Conservation (phyloP, 148 eudicot genomes). For the Chenopodium suecicum region DNA sequence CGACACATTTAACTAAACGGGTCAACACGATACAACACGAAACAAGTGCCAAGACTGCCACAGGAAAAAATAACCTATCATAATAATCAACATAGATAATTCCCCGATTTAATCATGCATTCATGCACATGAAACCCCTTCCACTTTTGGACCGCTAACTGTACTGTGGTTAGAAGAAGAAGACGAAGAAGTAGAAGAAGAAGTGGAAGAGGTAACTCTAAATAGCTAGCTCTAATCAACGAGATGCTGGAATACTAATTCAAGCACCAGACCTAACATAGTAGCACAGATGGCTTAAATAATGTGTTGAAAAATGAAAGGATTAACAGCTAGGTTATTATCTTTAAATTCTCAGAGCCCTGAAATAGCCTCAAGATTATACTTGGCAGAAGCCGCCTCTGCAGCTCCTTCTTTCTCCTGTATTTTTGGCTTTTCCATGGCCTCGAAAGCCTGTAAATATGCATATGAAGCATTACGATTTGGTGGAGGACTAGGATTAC, state of each 20-base stretch:
- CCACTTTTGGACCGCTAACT: too few relatives aligned
- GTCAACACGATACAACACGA: too few relatives aligned
- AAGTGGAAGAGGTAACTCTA: too few relatives aligned
- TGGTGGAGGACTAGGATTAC: conserved; percentile 61
- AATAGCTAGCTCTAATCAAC: not conserved
- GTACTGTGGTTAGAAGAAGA: too few relatives aligned
- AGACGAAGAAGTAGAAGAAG: too few relatives aligned
- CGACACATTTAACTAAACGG: too few relatives aligned
- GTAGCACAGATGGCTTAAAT: conserved; percentile 2
- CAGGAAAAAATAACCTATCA: too few relatives aligned
- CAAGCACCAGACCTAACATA: not conserved
- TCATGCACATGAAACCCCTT: too few relatives aligned
- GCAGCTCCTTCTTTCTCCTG: conserved; percentile 40
- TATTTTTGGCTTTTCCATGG: conserved; percentile 48
- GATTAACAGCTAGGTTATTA: not conserved
- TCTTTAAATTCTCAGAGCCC: conserved; percentile 52
- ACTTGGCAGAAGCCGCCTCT: conserved; percentile 49
- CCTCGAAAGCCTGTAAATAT: conserved; percentile 61
- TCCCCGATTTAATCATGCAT: too few relatives aligned
- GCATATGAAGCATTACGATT: conserved; percentile 58
- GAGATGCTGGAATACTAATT: not conserved
- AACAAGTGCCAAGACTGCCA: too few relatives aligned
- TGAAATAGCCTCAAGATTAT: conserved; percentile 81
- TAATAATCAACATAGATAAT: too few relatives aligned
- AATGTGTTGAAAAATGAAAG: conserved; percentile 16